These are phyloP conservation scores for Kodamaea arcana DNA, from an alignment of 1,139 yeast species.

Conservation along the genomic window DNA sequence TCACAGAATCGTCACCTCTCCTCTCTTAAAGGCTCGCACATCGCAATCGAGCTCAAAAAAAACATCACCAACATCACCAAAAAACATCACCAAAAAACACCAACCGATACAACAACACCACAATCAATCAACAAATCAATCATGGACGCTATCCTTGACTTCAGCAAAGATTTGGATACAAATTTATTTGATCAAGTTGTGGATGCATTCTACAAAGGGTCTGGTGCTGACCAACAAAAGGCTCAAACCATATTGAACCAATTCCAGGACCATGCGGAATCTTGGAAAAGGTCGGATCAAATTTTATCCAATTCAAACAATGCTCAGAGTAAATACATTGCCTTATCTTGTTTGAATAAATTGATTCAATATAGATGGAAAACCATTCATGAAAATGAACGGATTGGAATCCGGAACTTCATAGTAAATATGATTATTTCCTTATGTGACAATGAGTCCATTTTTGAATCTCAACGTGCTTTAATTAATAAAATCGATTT, in stretches of 20 bases:
- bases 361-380: slow-evolving; percentile 93
- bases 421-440: slow-evolving; percentile 91
- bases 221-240: slow-evolving; percentile 73
- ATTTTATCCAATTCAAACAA: slow-evolving; percentile 75
- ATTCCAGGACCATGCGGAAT: slow-evolving; percentile 91
- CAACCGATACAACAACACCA: too few species aligned
- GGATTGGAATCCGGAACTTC: slow-evolving; percentile 86
- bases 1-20: too few species aligned
- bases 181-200: slow-evolving; percentile 78
- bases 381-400: slow-evolving; percentile 79
- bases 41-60: too few species aligned
- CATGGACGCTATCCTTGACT: slow-evolving; percentile 89
- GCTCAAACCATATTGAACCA: slow-evolving; percentile 83
- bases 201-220: slow-evolving; percentile 78
- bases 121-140: too few species aligned
- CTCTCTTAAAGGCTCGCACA: too few species aligned
- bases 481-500: slow-evolving; percentile 90
- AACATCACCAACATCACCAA: too few species aligned
- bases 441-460: slow-evolving; percentile 81
- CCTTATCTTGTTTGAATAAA: slow-evolving; percentile 83
- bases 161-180: slow-evolving; percentile 79
- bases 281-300: slow-evolving; percentile 93
- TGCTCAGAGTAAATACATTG: slow-evolving; percentile 89
- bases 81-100: too few species aligned
- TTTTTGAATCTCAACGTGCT: slow-evolving; percentile 72